Base-by-base conservation (phyloP, 345 rosid species). In the Citrus mangshanensis region DNA sequence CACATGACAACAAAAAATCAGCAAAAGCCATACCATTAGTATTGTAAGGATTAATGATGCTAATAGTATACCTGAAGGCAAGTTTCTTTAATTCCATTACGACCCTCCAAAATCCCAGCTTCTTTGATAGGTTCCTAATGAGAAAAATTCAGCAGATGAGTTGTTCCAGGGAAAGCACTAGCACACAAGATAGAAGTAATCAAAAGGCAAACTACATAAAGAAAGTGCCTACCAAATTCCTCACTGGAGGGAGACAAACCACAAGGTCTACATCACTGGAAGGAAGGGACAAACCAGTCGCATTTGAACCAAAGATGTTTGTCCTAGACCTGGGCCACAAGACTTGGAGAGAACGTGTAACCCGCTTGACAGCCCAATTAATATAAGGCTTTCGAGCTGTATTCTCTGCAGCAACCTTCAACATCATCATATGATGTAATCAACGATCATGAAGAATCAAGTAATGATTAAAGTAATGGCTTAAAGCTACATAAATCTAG, bases 101-200 rank as follows among this genome's bases (percentile, higher is more conserved):
- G 99, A 78, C 99, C 99, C 86, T 95, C 99, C 91, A 95, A 89
- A 81, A 95, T 95, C 77, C 99, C 97, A 82, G 98, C 99, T 89
- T 95, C 99, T 89, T 95, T 95, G 69, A 95, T 95, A 68, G 99
- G 99, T 89, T 95, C 99, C 98, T 95, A 83, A 32, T 82, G 34
- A 72, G 72, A 67, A 80, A 18, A 81, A 42, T 25, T 30, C 63
- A 59, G 25, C 77, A 35, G 77, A 77, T 88, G 69, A 86, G 84
- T 81, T 85, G 80, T 76, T 61, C 69, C 37, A 69, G 72, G 63
- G 42, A 80, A 71, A 68, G 60, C 32, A 58, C 42, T 58, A 81
- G 80, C 69, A 67, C 72, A 38, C 49, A 68, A 68, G 55, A 78
- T 9, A 51, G 63, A 80, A 75, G 54, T 8, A 42, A 65, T n/a